Percentiles rank a stretch among this genome's conserved stretches.
Conservation (phyloP, 495 filamentous ascomycete genomes). For the Glutinoglossum americanum region DNA sequence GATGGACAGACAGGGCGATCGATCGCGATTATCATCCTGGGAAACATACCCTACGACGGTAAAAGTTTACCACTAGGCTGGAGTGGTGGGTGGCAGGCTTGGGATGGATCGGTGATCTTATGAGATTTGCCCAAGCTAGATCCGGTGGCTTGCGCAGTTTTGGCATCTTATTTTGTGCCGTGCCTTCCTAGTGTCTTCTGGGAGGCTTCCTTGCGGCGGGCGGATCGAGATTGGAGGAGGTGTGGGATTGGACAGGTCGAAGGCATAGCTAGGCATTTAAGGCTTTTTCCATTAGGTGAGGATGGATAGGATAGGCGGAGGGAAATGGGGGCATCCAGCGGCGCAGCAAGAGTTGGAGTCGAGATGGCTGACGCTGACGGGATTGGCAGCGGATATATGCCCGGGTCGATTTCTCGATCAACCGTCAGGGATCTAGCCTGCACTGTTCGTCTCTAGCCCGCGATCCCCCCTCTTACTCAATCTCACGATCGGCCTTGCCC, state of each 20-base stretch:
- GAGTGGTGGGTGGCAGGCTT: not conserved
- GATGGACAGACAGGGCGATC: not conserved
- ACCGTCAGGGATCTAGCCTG: not conserved
- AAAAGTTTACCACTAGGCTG: not conserved
- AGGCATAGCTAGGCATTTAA: not conserved
- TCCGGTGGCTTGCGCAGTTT: constrained; percentile 1
- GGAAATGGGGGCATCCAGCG: not conserved
- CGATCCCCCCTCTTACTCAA: constrained; percentile 2
- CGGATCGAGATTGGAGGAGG: not conserved
- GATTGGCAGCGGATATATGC: constrained; percentile 1
- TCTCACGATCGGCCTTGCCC: constrained; percentile 2
- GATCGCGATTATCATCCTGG: not conserved
- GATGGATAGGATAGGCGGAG: not conserved
- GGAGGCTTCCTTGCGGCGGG: not conserved
- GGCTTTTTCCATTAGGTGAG: not conserved
- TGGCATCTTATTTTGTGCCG: not conserved
- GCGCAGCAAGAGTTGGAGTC: not conserved
- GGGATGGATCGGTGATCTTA: not conserved
- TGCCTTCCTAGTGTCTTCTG: constrained; percentile 1
- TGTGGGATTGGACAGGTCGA: not conserved
- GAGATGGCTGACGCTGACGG: not conserved
- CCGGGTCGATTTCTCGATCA: constrained; percentile 1
- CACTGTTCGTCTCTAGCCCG: not conserved
- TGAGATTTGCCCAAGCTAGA: not conserved
- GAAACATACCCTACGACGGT: not conserved